Evolutionary conservation across 1,284 basidiomycete genomes (phyloP).

Genomic region (Sphaerobolus stellatus): DNA sequence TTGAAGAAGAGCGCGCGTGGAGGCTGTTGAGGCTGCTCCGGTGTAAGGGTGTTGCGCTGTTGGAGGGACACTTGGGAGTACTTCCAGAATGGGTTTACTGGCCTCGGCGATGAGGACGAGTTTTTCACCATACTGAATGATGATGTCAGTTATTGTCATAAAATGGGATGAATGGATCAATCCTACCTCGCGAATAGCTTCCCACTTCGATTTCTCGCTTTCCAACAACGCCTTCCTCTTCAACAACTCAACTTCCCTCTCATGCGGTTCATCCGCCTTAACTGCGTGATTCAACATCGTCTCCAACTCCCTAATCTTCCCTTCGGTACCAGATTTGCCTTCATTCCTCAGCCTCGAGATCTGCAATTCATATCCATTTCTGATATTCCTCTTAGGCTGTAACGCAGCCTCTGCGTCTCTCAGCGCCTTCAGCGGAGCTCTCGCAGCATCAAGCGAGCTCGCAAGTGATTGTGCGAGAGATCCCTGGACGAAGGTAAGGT

Average conservation of each 20-base stretch:
- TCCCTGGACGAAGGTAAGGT: conserved; percentile 72
- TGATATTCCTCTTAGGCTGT: conserved; percentile 58
- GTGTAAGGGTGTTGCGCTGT: conserved; percentile 52
- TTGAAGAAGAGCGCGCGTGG: conserved; percentile 71
- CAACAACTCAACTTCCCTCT: conserved; percentile 66
- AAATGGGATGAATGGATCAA: background rate
- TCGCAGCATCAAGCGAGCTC: conserved; percentile 57
- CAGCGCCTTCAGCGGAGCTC: conserved; percentile 64
- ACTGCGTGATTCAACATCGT: conserved; percentile 63
- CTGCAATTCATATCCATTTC: conserved; percentile 55
- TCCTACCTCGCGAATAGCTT: conserved; percentile 70
- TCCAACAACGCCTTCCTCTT: conserved; percentile 72
- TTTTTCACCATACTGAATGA: conserved; percentile 69
- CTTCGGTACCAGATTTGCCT: conserved; percentile 56
- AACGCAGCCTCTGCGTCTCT: conserved; percentile 66
- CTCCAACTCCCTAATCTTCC: conserved; percentile 61
- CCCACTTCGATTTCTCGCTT: conserved; percentile 72
- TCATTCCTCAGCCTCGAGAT: conserved; percentile 65
- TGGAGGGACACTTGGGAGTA: conserved; percentile 64
- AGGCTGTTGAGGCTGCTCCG: conserved; percentile 60
- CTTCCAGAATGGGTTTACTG: conserved; percentile 55
- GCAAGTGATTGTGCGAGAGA: conserved; percentile 61
- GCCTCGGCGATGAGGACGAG: conserved; percentile 70
- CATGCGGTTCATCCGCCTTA: conserved; percentile 57
- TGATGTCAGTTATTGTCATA: conserved; percentile 7